phyloP scores from a whole-genome alignment of 225 moss, liverwort and hornwort genomes.

The Marchantia polymorpha region DNA sequence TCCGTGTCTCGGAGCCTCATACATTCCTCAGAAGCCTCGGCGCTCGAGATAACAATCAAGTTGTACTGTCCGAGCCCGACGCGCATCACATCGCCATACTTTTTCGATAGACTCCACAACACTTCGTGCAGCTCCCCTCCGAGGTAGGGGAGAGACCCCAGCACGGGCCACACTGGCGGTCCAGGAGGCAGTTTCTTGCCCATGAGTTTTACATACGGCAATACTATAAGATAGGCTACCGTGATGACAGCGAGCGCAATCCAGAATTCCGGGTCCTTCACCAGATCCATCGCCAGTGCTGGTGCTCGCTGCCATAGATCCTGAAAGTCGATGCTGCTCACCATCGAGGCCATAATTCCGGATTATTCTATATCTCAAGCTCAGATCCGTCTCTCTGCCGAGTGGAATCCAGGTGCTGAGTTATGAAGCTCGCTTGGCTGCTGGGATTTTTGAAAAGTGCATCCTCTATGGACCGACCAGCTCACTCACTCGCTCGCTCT shows the following conservation, averaged over 20 bases:
- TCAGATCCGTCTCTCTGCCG: no score
- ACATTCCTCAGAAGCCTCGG: constrained; percentile 42
- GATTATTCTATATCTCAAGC: background rate
- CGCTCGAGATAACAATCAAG: constrained; percentile 40
- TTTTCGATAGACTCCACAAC: constrained; percentile 34
- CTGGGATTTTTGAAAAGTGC: no score
- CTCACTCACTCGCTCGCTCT: no score
- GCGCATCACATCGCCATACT: constrained; percentile 40
- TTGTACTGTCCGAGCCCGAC: constrained; percentile 44
- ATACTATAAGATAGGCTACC: background rate
- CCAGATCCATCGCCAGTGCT: background rate
- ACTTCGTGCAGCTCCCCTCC: constrained; percentile 45
- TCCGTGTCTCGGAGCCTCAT: constrained; percentile 40
- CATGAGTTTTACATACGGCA: constrained; percentile 25
- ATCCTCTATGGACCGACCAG: no score
- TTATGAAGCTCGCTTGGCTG: no score
- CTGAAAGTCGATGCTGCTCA: background rate
- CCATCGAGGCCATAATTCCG: constrained; percentile 11
- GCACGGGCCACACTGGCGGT: constrained; percentile 45
- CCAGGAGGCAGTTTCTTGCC: constrained; percentile 49
- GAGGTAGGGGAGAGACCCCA: constrained; percentile 46
- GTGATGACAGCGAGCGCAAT: constrained; percentile 26
- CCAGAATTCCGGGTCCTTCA: constrained; percentile 31
- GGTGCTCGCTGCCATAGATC: constrained; percentile 14
- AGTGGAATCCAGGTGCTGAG: no score